Evolutionary conservation across 768 basidiomycete genomes (phyloP).

Genomic region (Asterophora parasitica): DNA sequence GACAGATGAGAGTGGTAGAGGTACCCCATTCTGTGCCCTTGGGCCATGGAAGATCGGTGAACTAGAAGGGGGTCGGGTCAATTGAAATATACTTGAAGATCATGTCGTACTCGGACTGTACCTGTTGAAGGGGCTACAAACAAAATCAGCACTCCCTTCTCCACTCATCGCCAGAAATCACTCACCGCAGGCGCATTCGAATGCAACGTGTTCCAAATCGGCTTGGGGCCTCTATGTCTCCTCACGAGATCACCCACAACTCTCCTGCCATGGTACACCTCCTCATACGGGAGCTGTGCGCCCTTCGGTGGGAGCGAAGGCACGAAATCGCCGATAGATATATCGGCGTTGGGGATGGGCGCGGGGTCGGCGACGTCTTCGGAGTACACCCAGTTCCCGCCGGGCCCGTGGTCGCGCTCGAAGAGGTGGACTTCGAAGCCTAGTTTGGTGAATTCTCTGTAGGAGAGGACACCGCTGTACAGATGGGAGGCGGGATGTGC

Average conservation of each 20-base stretch:
- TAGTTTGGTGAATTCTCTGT: constrained; percentile 29
- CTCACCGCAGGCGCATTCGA: constrained; percentile 33
- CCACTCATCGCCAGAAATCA: background rate
- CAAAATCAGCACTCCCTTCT: no score
- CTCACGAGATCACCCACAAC: no score
- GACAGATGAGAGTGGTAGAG: no score
- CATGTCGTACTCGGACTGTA: constrained; percentile 27
- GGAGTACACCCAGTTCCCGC: constrained; percentile 41
- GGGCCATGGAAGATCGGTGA: no score
- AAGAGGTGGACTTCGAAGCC: constrained; percentile 34
- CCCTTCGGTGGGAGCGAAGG: constrained; percentile 34
- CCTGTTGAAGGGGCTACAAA: constrained; percentile 24
- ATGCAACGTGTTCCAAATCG: constrained; percentile 30
- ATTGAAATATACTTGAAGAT: constrained; percentile 34
- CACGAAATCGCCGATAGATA: constrained; percentile 28
- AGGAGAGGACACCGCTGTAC: constrained; percentile 31
- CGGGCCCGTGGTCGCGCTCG: constrained; percentile 34
- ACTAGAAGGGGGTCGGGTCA: no score
- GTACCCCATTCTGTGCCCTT: no score
- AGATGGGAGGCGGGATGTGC: no score
- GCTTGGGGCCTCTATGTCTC: constrained; percentile 33
- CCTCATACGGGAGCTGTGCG: constrained; percentile 24
- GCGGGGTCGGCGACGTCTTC: constrained; percentile 31
- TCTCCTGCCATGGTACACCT: constrained; percentile 21
- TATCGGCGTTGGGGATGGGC: constrained; percentile 31